A percentile compares a stretch with the other conserved stretches of the same genome.
Conservation (phyloP, 2,329 filamentous ascomycete genomes). For the Colletotrichum viniferum region DNA sequence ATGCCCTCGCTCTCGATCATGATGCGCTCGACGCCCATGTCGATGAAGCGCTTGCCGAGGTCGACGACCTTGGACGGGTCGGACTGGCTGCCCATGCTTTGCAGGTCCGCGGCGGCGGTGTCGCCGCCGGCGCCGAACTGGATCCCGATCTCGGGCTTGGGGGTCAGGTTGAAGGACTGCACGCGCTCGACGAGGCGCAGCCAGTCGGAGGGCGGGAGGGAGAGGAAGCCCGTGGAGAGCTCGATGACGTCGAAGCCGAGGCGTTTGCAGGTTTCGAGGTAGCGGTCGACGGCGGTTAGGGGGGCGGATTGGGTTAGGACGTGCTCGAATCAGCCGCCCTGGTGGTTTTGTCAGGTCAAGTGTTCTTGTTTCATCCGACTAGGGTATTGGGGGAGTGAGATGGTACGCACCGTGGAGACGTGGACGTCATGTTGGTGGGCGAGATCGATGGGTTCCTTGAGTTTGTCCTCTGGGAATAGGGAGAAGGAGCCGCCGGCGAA, state of each 20-base stretch:
- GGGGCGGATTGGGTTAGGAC: conserved; percentile 52
- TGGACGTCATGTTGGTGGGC: conserved; percentile 39
- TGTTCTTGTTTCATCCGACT: fast-evolving
- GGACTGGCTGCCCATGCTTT: conserved; percentile 47
- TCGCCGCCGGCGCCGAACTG: conserved; percentile 63
- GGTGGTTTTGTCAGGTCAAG: background rate
- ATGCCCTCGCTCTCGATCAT: conserved; percentile 67
- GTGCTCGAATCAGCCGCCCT: conserved; percentile 60
- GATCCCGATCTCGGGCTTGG: conserved; percentile 61
- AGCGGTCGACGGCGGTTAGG: conserved; percentile 50
- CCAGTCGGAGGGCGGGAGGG: conserved; percentile 58
- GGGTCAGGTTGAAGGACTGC: conserved; percentile 50
- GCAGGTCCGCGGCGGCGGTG: conserved; percentile 48
- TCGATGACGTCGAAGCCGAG: conserved; percentile 60
- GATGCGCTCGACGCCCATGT: conserved; percentile 56
- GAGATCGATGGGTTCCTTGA: background rate
- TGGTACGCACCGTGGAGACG: conserved; percentile 49
- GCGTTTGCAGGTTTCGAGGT: conserved; percentile 56
- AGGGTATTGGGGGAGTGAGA: too few relatives aligned
- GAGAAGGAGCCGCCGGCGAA: conserved; percentile 59
- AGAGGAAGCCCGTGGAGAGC: conserved; percentile 57
- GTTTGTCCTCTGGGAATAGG: conserved; percentile 42
- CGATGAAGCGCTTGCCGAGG: conserved; percentile 52
- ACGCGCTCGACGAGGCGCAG: conserved; percentile 51
- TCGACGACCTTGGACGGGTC: conserved; percentile 54